Percentiles rank a stretch among this genome's conserved stretches.
phyloP scores from a whole-genome alignment of 2,329 filamentous ascomycete genomes.

The Beauveria bassiana region DNA sequence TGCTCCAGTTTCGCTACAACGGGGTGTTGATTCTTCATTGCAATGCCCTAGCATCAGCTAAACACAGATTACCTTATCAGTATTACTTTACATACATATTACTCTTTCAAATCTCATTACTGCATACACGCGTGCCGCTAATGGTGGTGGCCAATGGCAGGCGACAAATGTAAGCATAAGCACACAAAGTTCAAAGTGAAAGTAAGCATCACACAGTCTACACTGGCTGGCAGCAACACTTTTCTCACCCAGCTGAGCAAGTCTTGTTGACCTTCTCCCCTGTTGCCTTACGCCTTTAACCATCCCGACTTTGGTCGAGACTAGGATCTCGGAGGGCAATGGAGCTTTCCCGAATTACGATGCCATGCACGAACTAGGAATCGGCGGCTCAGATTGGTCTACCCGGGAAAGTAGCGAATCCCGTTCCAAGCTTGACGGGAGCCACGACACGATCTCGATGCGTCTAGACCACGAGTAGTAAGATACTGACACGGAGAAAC shows the following conservation, averaged over 20 bases:
- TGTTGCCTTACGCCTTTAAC: neutral
- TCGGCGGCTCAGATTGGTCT: neutral
- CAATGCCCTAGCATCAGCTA: too few species aligned
- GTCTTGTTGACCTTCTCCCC: neutral
- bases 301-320: slow-evolving; percentile 1
- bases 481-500: neutral
- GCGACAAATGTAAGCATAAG: too few species aligned
- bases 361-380: neutral
- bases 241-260: neutral
- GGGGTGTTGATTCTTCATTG: neutral
- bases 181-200: neutral
- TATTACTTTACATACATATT: neutral
- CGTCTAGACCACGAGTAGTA: neutral
- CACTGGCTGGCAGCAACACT: neutral
- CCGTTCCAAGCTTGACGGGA: neutral
- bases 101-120: neutral
- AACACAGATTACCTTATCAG: too few species aligned
- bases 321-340: neutral
- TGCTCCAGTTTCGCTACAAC: neutral
- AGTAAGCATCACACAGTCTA: neutral
- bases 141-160: too few species aligned
- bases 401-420: neutral
- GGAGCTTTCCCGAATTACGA: neutral
- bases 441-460: neutral
- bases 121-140: neutral